Evolutionary conservation across 2,329 filamentous ascomycete genomes (phyloP).

Genomic region (Fusarium annulatum): DNA sequence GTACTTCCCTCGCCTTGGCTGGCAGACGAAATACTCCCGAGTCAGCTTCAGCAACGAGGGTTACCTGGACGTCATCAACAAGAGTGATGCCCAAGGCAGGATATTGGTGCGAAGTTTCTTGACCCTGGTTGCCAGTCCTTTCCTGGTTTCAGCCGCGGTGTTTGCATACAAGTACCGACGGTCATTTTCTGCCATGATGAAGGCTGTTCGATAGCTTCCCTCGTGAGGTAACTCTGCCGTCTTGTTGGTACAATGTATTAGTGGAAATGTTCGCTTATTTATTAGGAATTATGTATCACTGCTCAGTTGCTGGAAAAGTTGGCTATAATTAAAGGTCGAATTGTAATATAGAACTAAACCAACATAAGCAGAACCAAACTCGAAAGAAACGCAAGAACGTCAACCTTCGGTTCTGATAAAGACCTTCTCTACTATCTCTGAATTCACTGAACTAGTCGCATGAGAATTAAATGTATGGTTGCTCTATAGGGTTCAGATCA

Average conservation of each 20-base stretch:
- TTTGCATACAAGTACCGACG: slow-evolving; percentile 45
- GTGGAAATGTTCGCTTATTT: not conserved
- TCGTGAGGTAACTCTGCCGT: not conserved
- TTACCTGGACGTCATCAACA: slow-evolving; percentile 83
- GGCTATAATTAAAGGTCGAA: not conserved
- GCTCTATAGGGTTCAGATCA: not conserved
- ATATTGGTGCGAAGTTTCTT: slow-evolving; percentile 63
- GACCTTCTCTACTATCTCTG: not conserved
- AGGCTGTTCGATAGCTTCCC: slow-evolving; percentile 25
- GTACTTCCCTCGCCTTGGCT: slow-evolving; percentile 81
- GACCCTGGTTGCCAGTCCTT: slow-evolving; percentile 49
- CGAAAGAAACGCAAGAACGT: not conserved
- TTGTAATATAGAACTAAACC: slow-evolving; percentile 23
- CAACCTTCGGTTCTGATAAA: not conserved
- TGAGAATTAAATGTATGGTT: not conserved
- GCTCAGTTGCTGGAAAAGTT: slow-evolving; percentile 8
- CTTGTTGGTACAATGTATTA: not conserved
- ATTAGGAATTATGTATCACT: not conserved
- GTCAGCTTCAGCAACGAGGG: slow-evolving; percentile 94
- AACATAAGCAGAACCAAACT: not conserved
- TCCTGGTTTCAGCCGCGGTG: slow-evolving; percentile 42
- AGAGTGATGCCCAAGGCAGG: slow-evolving; percentile 75
- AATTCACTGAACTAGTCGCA: not conserved
- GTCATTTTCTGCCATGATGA: slow-evolving; percentile 34
- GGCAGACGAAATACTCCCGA: slow-evolving; percentile 91